Percentiles rank a stretch among this genome's conserved stretches.
phyloP scores from a whole-genome alignment of 371 early-diverging fungal genomes.

The Actinomucor elegans region DNA sequence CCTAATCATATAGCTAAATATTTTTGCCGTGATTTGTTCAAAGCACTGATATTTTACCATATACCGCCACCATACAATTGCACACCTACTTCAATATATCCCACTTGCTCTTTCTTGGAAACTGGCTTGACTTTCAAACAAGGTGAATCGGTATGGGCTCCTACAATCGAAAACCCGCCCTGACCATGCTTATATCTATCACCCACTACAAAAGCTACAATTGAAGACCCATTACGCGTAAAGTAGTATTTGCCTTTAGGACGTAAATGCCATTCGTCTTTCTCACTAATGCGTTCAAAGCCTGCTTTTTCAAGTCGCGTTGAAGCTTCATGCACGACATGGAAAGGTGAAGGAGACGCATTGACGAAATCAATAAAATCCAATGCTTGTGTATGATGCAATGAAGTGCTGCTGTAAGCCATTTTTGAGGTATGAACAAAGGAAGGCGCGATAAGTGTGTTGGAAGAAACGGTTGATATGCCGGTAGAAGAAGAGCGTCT shows the following conservation, averaged over 20 bases:
- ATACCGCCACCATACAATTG: slow-evolving; percentile 93
- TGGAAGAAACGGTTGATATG: slow-evolving; percentile 10
- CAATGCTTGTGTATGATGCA: slow-evolving; percentile 18
- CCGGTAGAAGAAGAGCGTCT: slow-evolving; percentile 7
- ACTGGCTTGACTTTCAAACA: slow-evolving; percentile 75
- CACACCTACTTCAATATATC: slow-evolving; percentile 91
- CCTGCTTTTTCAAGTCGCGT: slow-evolving; percentile 66
- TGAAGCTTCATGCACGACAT: slow-evolving; percentile 75
- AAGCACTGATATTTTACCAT: slow-evolving; percentile 68
- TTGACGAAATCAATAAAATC: slow-evolving; percentile 86
- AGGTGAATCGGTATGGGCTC: slow-evolving; percentile 97
- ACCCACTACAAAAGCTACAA: slow-evolving; percentile 92
- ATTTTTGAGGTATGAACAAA: slow-evolving; percentile 5
- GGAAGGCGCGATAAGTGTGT: slow-evolving; percentile 11
- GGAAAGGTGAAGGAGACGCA: slow-evolving; percentile 90
- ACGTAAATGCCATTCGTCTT: slow-evolving; percentile 73
- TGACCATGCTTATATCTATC: slow-evolving; percentile 76
- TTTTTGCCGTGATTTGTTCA: not conserved
- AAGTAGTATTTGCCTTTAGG: slow-evolving; percentile 88
- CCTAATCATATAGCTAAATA: slow-evolving; percentile 41
- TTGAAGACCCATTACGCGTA: slow-evolving; percentile 83
- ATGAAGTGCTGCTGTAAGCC: slow-evolving; percentile 1
- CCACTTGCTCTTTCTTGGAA: slow-evolving; percentile 80
- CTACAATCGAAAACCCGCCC: slow-evolving; percentile 89
- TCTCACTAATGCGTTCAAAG: slow-evolving; percentile 82